Percentiles rank a stretch among this genome's conserved stretches.
Evolutionary conservation across 2,329 filamentous ascomycete species (phyloP).

Genomic region (Dothideomycetes sp.): DNA sequence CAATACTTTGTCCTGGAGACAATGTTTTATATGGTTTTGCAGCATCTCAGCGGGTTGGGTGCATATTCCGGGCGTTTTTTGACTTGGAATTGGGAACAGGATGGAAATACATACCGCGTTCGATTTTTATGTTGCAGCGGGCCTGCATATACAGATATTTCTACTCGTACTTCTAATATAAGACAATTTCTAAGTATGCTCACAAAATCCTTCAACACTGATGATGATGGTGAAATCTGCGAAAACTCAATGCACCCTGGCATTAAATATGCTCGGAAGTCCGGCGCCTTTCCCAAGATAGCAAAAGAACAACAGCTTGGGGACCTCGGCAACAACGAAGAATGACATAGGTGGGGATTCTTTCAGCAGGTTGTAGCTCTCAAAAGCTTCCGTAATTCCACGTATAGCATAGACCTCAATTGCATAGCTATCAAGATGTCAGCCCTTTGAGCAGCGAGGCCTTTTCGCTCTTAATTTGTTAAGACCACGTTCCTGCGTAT

Average conservation of each 20-base stretch:
- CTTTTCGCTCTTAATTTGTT: constrained; percentile 9
- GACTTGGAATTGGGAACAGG: background rate
- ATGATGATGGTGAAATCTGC: constrained; percentile 32
- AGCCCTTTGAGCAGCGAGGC: constrained; percentile 1
- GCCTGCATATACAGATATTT: background rate
- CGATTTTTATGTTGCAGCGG: background rate
- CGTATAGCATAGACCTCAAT: background rate
- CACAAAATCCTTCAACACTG: constrained; percentile 30
- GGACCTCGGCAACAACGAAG: constrained; percentile 31
- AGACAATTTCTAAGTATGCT: constrained; percentile 34
- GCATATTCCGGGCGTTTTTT: background rate
- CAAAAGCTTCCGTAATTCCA: background rate
- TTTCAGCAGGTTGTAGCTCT: background rate
- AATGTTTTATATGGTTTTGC: background rate
- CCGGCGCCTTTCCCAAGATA: constrained; percentile 54
- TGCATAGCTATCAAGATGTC: background rate
- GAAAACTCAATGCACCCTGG: constrained; percentile 34
- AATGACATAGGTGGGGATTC: constrained; percentile 8
- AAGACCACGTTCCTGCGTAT: background rate
- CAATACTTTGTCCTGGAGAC: background rate
- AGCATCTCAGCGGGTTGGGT: too few species aligned
- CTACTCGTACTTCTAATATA: background rate
- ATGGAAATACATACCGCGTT: background rate
- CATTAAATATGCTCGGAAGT: too few species aligned
- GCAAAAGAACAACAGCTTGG: constrained; percentile 43